Evolutionary conservation across 768 basidiomycete genomes (phyloP).

Genomic region (Gyrodon lividus): DNA sequence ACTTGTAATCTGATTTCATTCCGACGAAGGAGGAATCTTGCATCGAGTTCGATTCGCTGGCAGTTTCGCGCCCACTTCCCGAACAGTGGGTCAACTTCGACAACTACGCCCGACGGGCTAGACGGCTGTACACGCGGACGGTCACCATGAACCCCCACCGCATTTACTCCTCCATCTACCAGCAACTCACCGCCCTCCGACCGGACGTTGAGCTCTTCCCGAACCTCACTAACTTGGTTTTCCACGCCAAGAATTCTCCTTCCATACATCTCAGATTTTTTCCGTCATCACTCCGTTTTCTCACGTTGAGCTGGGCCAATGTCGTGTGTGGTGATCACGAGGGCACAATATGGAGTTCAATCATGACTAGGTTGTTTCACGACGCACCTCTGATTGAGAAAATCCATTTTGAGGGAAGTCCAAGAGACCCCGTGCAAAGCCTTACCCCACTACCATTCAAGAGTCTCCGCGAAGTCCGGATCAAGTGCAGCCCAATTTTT

Average conservation of each 20-base stretch:
- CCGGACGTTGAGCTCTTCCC: conserved; percentile 26
- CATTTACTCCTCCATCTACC: conserved; percentile 27
- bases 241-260: conserved; percentile 17
- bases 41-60: conserved; percentile 11
- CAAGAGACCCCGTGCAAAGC: conserved; percentile 15
- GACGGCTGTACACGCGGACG: conserved; percentile 25
- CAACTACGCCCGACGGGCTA: conserved; percentile 21
- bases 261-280: conserved; percentile 16
- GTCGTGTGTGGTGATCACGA: conserved; percentile 12
- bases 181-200: conserved; percentile 19
- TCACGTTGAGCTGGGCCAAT: conserved; percentile 23
- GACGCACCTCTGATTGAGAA: conserved; percentile 23
- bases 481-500: conserved; percentile 20
- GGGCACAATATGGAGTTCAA: conserved; percentile 18
- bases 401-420: conserved; percentile 25
- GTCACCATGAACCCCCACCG: conserved; percentile 26
- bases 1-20: conserved; percentile 7
- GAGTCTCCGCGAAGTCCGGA: conserved; percentile 18
- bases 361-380: conserved; percentile 17
- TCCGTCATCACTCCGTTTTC: conserved; percentile 21
- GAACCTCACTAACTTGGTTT: conserved; percentile 14
- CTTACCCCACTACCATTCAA: conserved; percentile 18
- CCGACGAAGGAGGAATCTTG: conserved; percentile 19
- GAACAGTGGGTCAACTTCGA: conserved; percentile 22
- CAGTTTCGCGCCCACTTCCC: conserved; percentile 4